phyloP scores from a whole-genome alignment of 2,329 filamentous ascomycete species.

The Nothophoma quercina region DNA sequence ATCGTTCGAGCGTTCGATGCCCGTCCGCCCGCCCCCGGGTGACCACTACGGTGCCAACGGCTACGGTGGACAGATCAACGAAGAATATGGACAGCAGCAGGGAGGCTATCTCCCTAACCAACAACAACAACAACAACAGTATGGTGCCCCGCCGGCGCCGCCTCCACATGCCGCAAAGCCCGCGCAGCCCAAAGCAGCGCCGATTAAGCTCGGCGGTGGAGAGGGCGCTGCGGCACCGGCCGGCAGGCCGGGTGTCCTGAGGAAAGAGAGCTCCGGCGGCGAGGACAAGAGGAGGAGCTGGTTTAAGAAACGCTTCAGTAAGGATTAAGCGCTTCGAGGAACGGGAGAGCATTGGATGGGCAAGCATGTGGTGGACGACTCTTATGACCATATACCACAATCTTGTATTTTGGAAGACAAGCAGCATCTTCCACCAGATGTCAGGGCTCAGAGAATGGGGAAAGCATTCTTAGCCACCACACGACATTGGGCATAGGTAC shows the following conservation, averaged over 20 bases:
- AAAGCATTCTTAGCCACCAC: not conserved
- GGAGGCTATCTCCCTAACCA: slow-evolving; percentile 30
- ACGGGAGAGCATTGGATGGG: not conserved
- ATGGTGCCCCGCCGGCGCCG: slow-evolving; percentile 23
- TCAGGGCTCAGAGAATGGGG: not conserved
- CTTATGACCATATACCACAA: slow-evolving; percentile 14
- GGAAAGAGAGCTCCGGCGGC: slow-evolving; percentile 31
- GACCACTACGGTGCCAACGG: slow-evolving; percentile 67
- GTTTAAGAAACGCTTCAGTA: slow-evolving; percentile 85
- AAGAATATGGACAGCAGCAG: slow-evolving; percentile 47
- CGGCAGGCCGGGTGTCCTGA: slow-evolving; percentile 27
- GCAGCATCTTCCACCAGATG: not conserved
- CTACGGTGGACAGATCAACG: slow-evolving; percentile 53
- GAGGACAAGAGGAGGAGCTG: slow-evolving; percentile 82
- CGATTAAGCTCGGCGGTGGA: slow-evolving; percentile 35
- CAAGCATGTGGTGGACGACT: slow-evolving; percentile 15
- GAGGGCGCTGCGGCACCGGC: slow-evolving; percentile 20
- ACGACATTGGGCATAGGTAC: not conserved
- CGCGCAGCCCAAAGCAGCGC: slow-evolving; percentile 22
- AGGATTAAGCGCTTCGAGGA: slow-evolving; percentile 49
- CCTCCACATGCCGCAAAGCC: slow-evolving; percentile 27
- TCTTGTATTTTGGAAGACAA: slow-evolving; percentile 3
- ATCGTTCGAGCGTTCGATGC: slow-evolving; percentile 78
- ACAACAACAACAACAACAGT: slow-evolving; percentile 25
- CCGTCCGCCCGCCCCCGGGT: slow-evolving; percentile 43